These are phyloP conservation scores for Infundibulicybe gibba DNA, from an alignment of 768 basidiomycete genomes.

Conservation along the genomic window DNA sequence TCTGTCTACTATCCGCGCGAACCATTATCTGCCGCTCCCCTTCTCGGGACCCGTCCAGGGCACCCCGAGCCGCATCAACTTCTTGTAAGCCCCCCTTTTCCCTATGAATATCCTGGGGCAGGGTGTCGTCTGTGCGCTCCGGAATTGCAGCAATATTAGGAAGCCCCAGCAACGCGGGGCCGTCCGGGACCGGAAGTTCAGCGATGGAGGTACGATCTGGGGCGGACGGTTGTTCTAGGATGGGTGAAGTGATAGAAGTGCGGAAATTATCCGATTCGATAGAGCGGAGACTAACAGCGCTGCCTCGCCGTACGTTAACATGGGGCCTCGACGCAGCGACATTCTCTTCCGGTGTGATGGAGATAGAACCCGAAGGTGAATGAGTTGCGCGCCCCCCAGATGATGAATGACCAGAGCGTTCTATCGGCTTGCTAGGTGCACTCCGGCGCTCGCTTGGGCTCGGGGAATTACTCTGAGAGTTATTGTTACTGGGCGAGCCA, in stretches of 20 bases:
- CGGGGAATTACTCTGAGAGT: constrained; percentile 2
- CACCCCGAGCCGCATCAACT: constrained; percentile 4
- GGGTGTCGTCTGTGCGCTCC: background rate
- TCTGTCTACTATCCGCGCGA: constrained; percentile 14
- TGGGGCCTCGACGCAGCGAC: constrained; percentile 34
- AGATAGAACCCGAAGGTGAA: constrained; percentile 25
- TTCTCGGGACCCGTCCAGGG: constrained; percentile 11
- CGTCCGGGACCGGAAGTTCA: too few species aligned
- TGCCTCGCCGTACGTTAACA: constrained; percentile 40
- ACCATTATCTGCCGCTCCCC: constrained; percentile 7
- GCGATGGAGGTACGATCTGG: constrained; percentile 14
- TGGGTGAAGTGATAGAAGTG: constrained; percentile 33
- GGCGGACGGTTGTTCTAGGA: constrained; percentile 28
- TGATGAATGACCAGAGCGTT: constrained; percentile 28
- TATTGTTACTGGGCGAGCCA: constrained; percentile 4
- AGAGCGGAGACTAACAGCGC: constrained; percentile 45
- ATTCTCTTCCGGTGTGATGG: constrained; percentile 42
- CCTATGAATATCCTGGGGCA: constrained; percentile 8
- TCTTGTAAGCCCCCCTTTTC: constrained; percentile 2
- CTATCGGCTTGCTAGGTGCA: too few species aligned
- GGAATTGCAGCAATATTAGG: too few species aligned
- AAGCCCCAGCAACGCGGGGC: too few species aligned
- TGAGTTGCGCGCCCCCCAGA: constrained; percentile 28
- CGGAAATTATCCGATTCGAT: constrained; percentile 36
- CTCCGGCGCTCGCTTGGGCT: background rate